A percentile compares a stretch with the other conserved stretches of the same genome.
These are phyloP conservation scores for Cladosporium sp. DNA, from an alignment of 2,329 filamentous ascomycete genomes.

Conservation along the genomic window DNA sequence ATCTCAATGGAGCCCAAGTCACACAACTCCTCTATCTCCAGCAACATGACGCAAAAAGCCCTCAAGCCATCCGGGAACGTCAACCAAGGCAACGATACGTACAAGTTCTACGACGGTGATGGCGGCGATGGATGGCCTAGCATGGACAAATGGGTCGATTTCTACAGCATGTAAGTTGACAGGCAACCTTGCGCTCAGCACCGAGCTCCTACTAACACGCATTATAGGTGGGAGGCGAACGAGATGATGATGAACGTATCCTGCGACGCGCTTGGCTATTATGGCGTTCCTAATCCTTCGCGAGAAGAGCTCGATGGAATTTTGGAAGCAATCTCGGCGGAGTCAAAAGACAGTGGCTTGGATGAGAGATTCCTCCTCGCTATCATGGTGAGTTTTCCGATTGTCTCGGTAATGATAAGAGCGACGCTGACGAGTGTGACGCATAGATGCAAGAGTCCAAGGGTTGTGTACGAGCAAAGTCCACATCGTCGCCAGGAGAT, in stretches of 20 bases:
- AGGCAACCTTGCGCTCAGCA: no score
- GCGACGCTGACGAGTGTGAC: not conserved
- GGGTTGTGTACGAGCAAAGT: constrained; percentile 19
- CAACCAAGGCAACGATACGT: constrained; percentile 23
- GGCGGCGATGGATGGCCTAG: constrained; percentile 44
- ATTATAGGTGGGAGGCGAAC: constrained; percentile 16
- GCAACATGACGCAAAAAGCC: not conserved
- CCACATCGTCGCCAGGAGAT: constrained; percentile 17
- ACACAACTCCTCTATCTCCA: not conserved
- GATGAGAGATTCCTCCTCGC: constrained; percentile 14
- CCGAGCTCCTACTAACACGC: no score
- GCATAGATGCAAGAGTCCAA: constrained; percentile 18
- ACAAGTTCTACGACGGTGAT: constrained; percentile 39
- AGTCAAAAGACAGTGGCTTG: constrained; percentile 13
- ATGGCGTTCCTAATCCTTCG: constrained; percentile 17
- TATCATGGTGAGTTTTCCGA: constrained; percentile 2
- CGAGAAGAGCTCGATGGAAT: constrained; percentile 17
- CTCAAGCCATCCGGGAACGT: not conserved
- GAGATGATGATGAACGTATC: constrained; percentile 16
- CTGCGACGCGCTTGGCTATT: constrained; percentile 18
- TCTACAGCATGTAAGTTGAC: constrained; percentile 37
- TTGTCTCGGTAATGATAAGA: not conserved
- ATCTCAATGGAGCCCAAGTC: constrained; percentile 4
- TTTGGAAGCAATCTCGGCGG: constrained; percentile 14
- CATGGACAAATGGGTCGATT: constrained; percentile 39